phyloP scores from a whole-genome alignment of 306 rosid species.

The Quercus robur region DNA sequence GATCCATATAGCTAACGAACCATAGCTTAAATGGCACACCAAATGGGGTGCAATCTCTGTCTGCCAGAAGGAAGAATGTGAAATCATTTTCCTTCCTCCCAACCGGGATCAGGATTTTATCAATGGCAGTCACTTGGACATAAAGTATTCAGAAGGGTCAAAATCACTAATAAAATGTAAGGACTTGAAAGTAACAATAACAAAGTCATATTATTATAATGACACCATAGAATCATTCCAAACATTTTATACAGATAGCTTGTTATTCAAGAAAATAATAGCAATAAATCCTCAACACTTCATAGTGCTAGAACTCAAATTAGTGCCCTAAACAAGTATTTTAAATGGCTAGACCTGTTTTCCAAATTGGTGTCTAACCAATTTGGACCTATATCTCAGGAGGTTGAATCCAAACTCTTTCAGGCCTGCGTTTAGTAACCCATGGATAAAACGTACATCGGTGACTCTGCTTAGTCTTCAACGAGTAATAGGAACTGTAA shows the following conservation, averaged over 20 bases:
- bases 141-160: too few relatives aligned
- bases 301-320: neutral
- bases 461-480: neutral
- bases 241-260: neutral
- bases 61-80: neutral
- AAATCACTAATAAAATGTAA: too few relatives aligned
- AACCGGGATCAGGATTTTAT: neutral
- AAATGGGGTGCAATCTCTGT: neutral
- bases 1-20: too few relatives aligned
- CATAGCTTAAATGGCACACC: neutral
- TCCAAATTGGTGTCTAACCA: neutral
- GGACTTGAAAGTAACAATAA: neutral
- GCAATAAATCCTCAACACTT: neutral
- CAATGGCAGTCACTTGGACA: too few relatives aligned
- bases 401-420: constrained; percentile 1
- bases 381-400: neutral
- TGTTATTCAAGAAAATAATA: neutral
- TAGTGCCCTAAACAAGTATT: neutral
- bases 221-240: neutral
- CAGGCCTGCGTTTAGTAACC: neutral
- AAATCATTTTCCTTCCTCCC: neutral
- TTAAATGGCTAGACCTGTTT: neutral
- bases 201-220: neutral
- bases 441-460: neutral
- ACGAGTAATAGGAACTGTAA: neutral